A percentile compares a stretch with the other conserved stretches of the same genome.
Evolutionary conservation across 441 rosid species (phyloP).

Genomic region (Populus hybrid): DNA sequence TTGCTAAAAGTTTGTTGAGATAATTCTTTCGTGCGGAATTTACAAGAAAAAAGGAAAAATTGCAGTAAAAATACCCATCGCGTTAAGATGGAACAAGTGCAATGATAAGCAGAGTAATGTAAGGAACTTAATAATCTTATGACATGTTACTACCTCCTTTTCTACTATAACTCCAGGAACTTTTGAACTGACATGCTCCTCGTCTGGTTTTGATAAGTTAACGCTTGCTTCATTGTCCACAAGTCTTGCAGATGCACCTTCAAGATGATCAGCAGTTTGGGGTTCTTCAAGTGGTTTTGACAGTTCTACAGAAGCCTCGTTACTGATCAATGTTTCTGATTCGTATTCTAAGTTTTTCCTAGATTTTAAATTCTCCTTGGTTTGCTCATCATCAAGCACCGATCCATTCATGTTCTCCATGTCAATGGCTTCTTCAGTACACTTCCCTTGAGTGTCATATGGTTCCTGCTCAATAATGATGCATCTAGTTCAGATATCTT

Average conservation of each 20-base stretch:
- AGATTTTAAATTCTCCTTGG: conserved; percentile 9
- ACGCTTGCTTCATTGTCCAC: neutral
- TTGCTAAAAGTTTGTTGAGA: neutral
- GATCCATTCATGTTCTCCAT: neutral
- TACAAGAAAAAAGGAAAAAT: neutral
- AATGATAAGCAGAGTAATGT: too few species aligned
- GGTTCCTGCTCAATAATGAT: conserved; percentile 25
- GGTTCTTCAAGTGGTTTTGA: conserved; percentile 4
- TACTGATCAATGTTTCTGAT: conserved; percentile 9
- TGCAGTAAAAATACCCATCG: neutral
- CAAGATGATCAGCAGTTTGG: neutral
- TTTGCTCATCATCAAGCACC: neutral
- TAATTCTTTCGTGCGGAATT: neutral
- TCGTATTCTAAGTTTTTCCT: conserved; percentile 1
- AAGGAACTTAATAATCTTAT: neutral
- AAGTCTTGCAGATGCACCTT: neutral
- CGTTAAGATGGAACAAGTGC: neutral
- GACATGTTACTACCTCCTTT: neutral
- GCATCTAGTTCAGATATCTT: neutral
- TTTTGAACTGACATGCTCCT: neutral
- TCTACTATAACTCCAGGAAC: neutral
- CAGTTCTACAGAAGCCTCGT: conserved; percentile 1
- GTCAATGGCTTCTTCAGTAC: conserved; percentile 4
- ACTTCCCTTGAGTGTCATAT: conserved; percentile 4
- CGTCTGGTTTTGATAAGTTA: neutral